Conservation (phyloP, 805 yeast species). For the Zygotorulaspora chibaensis region DNA sequence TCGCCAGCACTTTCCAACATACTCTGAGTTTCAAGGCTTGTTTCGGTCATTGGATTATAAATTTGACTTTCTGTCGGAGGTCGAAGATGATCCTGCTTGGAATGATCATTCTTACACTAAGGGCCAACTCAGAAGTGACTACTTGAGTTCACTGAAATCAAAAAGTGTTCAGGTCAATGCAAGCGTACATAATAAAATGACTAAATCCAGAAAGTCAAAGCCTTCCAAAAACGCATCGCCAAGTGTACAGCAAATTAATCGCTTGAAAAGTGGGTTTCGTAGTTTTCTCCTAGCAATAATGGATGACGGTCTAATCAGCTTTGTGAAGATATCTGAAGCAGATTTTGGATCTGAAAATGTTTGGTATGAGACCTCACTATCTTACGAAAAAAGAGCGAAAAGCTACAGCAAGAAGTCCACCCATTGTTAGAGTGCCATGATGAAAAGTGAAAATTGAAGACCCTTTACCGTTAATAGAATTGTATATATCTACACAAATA, state of each 20-base stretch:
- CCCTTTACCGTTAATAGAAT: not conserved
- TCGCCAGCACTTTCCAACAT: constrained; percentile 43
- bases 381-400: not conserved
- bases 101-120: constrained; percentile 20
- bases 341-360: constrained; percentile 42
- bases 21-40: constrained; percentile 39
- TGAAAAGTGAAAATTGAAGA: not conserved
- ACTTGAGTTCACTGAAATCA: constrained; percentile 7
- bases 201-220: constrained; percentile 5
- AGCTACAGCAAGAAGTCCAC: not conserved
- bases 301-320: constrained; percentile 71
- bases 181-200: constrained; percentile 1
- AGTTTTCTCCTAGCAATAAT: constrained; percentile 60
- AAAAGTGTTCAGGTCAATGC: constrained; percentile 5
- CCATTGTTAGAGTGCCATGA: not conserved
- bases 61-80: constrained; percentile 33
- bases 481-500: not conserved
- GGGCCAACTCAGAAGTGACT: constrained; percentile 12
- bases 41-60: constrained; percentile 33
- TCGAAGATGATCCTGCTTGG: constrained; percentile 21
- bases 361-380: constrained; percentile 26
- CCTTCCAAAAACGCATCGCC: constrained; percentile 18
- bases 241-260: constrained; percentile 33
- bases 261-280: constrained; percentile 51
- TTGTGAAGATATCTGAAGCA: constrained; percentile 49